These are phyloP conservation scores for Elsinoe fawcettii DNA, from an alignment of 2,329 filamentous ascomycete genomes.

Conservation along the genomic window DNA sequence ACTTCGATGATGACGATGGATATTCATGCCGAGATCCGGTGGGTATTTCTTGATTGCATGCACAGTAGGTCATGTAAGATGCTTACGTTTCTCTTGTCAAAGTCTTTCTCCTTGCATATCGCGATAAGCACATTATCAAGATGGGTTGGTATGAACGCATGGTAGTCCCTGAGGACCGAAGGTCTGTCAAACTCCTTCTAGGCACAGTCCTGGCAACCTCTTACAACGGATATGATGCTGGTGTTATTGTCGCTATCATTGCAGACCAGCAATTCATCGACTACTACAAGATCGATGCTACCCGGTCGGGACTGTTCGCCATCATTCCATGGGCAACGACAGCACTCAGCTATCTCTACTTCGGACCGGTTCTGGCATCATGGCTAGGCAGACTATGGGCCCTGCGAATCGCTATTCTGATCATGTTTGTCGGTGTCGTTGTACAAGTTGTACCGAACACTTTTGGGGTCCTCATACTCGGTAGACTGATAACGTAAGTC, in stretches of 20 bases:
- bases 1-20: background rate
- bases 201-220: constrained; percentile 36
- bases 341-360: constrained; percentile 34
- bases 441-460: constrained; percentile 37
- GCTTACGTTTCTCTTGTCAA: background rate
- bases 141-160: constrained; percentile 32
- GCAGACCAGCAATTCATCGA: constrained; percentile 36
- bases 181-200: constrained; percentile 32
- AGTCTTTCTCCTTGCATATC: background rate
- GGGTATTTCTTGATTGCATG: background rate
- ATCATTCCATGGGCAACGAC: constrained; percentile 38
- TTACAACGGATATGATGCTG: constrained; percentile 39
- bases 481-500: constrained; percentile 32
- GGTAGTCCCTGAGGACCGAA: constrained; percentile 34
- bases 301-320: constrained; percentile 33
- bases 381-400: constrained; percentile 35
- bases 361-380: constrained; percentile 34
- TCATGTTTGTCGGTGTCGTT: constrained; percentile 36
- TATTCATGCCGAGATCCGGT: constrained; percentile 3
- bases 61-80: background rate
- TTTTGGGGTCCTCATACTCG: constrained; percentile 35
- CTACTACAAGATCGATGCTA: constrained; percentile 34
- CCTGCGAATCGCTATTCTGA: constrained; percentile 32
- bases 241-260: constrained; percentile 39
- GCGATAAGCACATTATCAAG: background rate